Conservation (phyloP, 345 rosid genomes). For the Citrus sp. region DNA sequence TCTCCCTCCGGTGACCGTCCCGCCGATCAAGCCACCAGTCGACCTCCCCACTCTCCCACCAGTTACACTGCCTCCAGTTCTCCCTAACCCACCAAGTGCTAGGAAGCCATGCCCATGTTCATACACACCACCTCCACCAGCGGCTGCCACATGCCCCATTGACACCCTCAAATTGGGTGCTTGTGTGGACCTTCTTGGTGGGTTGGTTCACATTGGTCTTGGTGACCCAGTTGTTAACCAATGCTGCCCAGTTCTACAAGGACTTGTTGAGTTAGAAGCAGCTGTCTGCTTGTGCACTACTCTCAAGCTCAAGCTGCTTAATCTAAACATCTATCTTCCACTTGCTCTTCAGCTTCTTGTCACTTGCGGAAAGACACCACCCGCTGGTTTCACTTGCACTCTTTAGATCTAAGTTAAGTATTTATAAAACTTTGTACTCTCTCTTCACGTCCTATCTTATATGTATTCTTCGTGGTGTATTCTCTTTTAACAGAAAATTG, state of each 20-base stretch:
- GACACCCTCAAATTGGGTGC: conserved; percentile 85
- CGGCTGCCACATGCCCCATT: conserved; percentile 58
- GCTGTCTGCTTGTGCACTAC: conserved; percentile 93
- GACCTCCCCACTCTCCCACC: conserved; percentile 10
- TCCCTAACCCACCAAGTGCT: conserved; percentile 20
- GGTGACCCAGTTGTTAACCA: conserved; percentile 77
- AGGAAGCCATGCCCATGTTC: conserved; percentile 37
- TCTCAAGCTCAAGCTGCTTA: conserved; percentile 76
- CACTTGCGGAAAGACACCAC: conserved; percentile 93
- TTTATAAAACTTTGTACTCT: not conserved
- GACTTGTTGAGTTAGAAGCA: conserved; percentile 81
- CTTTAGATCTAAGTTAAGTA: conserved; percentile 40
- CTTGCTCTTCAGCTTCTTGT: conserved; percentile 92
- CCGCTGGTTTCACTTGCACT: conserved; percentile 94
- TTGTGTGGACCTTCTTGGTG: conserved; percentile 88
- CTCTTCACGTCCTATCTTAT: not conserved
- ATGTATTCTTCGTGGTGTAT: not conserved
- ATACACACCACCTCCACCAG: not conserved
- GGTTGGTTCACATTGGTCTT: conserved; percentile 69
- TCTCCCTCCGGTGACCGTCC: conserved; percentile 27
- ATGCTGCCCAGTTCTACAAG: conserved; percentile 81
- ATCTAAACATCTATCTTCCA: conserved; percentile 79
- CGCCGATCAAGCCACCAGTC: conserved; percentile 24
- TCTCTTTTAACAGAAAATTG: not conserved
- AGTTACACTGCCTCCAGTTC: conserved; percentile 17